phyloP scores from a whole-genome alignment of 164 flowering plant genomes.

The Annona squamosa region DNA sequence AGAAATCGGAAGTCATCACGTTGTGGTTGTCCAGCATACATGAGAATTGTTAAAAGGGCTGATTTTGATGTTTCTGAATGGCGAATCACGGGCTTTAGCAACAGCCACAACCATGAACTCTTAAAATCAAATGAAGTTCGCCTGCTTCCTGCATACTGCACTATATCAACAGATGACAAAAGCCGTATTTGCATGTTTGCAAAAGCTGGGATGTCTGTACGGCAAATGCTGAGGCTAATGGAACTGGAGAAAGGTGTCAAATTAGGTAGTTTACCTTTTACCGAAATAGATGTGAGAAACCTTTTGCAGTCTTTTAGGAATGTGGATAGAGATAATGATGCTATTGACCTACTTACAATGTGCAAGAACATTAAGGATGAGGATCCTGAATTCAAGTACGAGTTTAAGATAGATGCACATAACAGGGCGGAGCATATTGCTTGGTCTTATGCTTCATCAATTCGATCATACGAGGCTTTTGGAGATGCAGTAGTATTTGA shows the following conservation, averaged over 20 bases:
- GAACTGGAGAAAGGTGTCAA: slow-evolving; percentile 79
- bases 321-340: slow-evolving; percentile 60
- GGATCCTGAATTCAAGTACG: slow-evolving; percentile 54
- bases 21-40: slow-evolving; percentile 80
- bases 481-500: slow-evolving; percentile 78
- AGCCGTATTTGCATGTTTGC: slow-evolving; percentile 75
- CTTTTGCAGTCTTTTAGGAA: slow-evolving; percentile 62
- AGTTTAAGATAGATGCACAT: slow-evolving; percentile 57
- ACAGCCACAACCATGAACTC: slow-evolving; percentile 76
- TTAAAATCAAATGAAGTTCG: slow-evolving; percentile 47
- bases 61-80: slow-evolving; percentile 80
- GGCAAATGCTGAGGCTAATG: slow-evolving; percentile 74
- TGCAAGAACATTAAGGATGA: slow-evolving; percentile 70
- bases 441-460: slow-evolving; percentile 66
- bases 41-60: slow-evolving; percentile 73
- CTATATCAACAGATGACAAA: slow-evolving; percentile 67
- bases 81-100: slow-evolving; percentile 75
- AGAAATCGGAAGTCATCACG: slow-evolving; percentile 78
- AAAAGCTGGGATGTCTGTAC: slow-evolving; percentile 79
- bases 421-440: slow-evolving; percentile 72
- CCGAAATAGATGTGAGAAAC: slow-evolving; percentile 73
- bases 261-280: slow-evolving; percentile 65
- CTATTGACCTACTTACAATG: slow-evolving; percentile 60
- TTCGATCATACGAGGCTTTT: slow-evolving; percentile 45
- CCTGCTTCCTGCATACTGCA: slow-evolving; percentile 55